phyloP scores from a whole-genome alignment of 2,329 filamentous ascomycete species.

The Fusarium pininemorale region DNA sequence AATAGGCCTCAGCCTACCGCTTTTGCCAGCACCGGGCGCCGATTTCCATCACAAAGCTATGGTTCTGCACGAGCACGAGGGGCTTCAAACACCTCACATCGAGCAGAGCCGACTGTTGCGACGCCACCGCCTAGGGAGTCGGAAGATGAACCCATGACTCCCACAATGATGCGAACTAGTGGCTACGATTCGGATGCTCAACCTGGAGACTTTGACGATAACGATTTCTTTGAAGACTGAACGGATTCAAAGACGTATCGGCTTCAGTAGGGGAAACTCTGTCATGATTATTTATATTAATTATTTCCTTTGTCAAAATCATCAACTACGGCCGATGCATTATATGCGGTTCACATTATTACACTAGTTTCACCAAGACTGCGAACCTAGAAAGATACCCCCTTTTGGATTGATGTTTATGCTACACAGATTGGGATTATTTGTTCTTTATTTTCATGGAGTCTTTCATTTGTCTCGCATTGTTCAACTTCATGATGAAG shows the following conservation, averaged over 20 bases:
- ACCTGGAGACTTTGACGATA: constrained; percentile 67
- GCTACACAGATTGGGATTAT: constrained; percentile 41
- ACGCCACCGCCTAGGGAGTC: constrained; percentile 53
- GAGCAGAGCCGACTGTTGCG: constrained; percentile 25
- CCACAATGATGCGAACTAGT: constrained; percentile 68
- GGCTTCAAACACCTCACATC: constrained; percentile 45
- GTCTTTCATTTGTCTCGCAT: constrained; percentile 26
- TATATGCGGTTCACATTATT: constrained; percentile 40
- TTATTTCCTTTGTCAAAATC: constrained; percentile 43
- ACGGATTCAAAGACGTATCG: background rate
- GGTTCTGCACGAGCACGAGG: constrained; percentile 38
- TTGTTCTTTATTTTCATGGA: constrained; percentile 11
- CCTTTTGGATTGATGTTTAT: constrained; percentile 49
- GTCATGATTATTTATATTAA: constrained; percentile 16
- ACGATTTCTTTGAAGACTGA: constrained; percentile 64
- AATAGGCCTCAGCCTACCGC: constrained; percentile 64
- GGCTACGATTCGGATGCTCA: constrained; percentile 71
- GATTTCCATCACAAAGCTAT: constrained; percentile 60
- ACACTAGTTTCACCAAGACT: constrained; percentile 44
- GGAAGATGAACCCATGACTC: constrained; percentile 61
- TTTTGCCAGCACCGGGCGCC: constrained; percentile 67
- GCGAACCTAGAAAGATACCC: constrained; percentile 55
- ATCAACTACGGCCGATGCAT: constrained; percentile 39
- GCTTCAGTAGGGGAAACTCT: constrained; percentile 2
- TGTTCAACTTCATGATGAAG: constrained; percentile 10